Base-by-base conservation (phyloP, 164 flowering plant species). In the Tetrastigma voinierianum region DNA sequence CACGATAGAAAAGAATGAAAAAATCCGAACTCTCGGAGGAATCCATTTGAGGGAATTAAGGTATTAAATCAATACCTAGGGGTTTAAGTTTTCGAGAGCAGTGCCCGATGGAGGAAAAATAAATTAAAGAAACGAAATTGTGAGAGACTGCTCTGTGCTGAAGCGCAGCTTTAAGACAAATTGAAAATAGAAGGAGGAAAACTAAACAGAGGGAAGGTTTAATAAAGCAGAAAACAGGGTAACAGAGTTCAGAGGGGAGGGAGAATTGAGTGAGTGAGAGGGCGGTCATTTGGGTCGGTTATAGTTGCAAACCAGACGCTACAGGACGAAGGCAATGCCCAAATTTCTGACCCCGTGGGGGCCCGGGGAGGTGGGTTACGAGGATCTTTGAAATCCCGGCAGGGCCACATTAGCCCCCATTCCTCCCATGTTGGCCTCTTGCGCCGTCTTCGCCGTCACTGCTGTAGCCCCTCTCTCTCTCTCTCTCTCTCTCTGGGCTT, bases 231-330 rank as follows among this genome's bases (percentile, higher is more conserved):
- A 10, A 21, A 44, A 20, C 14, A 51, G 13, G 18, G 13, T 19
- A 7, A 13, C 7, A 11, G 14, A 11, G 59, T 53, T 56, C 18
- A 25, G 23, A 17, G 25, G 51, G 53, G 57, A 43, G 57, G 8
- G 65, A 56, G 63, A 58, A 18, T 64, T 59, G 70, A 49, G 43
- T 17, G 49, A 17, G 65, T 48, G 74, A 13, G 76, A 62, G 53
- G 71, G 48, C 66, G 20, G 59, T 51, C 62, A 46, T 32, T 3
- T 16, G 62, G 68, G 49, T 14, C 9, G 11, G 49, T 70, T 77
- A 74, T 77, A 74, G 77, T 64, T 43, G 68, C 53, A 54, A n/a
- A 58, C 58, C 24, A 3, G 65, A 67, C 64, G 19, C 65, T 19
- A 60, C 43, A 62, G 64, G 67, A 70, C 72, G 56, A 69, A 24